Evolutionary conservation across 768 basidiomycete species (phyloP).

Genomic region (Termitomyces sp.): DNA sequence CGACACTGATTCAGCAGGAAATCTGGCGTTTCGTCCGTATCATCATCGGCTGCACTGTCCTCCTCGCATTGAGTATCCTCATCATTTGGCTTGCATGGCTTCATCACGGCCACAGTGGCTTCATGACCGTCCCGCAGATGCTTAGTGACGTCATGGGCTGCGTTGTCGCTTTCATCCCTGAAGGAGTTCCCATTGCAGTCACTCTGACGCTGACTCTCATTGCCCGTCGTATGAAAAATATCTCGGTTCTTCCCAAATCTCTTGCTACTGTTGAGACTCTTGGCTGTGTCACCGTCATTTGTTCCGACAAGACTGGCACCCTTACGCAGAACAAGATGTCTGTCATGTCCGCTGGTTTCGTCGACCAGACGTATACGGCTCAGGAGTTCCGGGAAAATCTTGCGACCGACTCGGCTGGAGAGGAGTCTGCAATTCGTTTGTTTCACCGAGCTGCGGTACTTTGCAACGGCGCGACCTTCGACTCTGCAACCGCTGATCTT

Average conservation of each 20-base stretch:
- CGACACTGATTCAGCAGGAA: constrained; percentile 43
- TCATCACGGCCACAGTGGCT: constrained; percentile 30
- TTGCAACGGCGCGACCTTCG: constrained; percentile 55
- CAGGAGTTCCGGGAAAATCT: constrained; percentile 13
- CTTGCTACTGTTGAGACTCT: constrained; percentile 65
- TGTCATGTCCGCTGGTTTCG: constrained; percentile 40
- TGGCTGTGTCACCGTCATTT: constrained; percentile 49
- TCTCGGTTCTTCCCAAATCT: constrained; percentile 29
- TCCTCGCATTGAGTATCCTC: constrained; percentile 39
- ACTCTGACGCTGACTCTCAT: constrained; percentile 38
- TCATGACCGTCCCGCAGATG: constrained; percentile 45
- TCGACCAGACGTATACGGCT: constrained; percentile 24
- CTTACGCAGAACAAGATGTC: constrained; percentile 58
- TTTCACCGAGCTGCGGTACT: constrained; percentile 36
- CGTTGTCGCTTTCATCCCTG: constrained; percentile 38
- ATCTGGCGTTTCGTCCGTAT: constrained; percentile 50
- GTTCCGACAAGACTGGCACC: constrained; percentile 57
- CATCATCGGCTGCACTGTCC: constrained; percentile 36
- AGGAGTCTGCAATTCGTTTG: constrained; percentile 12
- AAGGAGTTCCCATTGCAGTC: constrained; percentile 49
- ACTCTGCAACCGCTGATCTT: constrained; percentile 20
- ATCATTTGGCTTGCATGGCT: constrained; percentile 40
- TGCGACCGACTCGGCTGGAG: constrained; percentile 3
- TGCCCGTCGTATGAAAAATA: constrained; percentile 14
- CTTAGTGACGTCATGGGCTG: constrained; percentile 52